Percentiles rank a stretch among this genome's conserved stretches.
Conservation (phyloP, 345 rosid genomes). For the Adansonia digitata region DNA sequence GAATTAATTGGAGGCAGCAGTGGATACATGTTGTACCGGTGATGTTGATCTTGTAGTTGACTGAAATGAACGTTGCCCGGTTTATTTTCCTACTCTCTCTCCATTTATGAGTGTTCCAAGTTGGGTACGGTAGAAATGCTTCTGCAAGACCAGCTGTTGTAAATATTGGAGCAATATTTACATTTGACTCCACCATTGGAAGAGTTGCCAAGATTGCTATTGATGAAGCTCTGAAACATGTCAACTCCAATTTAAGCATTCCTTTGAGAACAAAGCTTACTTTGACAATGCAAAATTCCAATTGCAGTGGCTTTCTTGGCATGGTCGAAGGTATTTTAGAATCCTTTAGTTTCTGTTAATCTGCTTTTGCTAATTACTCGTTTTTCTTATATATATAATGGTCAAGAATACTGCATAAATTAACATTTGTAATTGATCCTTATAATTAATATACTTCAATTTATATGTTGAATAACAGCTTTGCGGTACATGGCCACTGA, state of each 20-base stretch:
- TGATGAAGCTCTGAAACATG: slow-evolving; percentile 82
- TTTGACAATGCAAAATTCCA: slow-evolving; percentile 46
- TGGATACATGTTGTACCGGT: slow-evolving; percentile 8
- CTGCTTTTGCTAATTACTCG: slow-evolving; percentile 1
- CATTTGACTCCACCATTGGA: slow-evolving; percentile 62
- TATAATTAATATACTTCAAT: not conserved
- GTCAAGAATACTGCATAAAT: slow-evolving; percentile 4
- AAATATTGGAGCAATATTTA: slow-evolving; percentile 67
- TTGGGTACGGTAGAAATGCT: slow-evolving; percentile 35
- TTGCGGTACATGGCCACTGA: slow-evolving; percentile 83
- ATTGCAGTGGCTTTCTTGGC: slow-evolving; percentile 85
- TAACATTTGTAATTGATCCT: too few relatives aligned
- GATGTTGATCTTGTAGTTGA: slow-evolving; percentile 8
- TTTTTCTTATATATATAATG: slow-evolving; percentile 2
- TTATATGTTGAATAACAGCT: slow-evolving; percentile 42
- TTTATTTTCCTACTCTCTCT: slow-evolving; percentile 32
- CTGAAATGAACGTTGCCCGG: slow-evolving; percentile 33
- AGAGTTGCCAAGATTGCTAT: slow-evolving; percentile 84
- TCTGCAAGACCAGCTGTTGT: slow-evolving; percentile 62
- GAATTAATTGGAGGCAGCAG: slow-evolving; percentile 11
- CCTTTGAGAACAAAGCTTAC: slow-evolving; percentile 52
- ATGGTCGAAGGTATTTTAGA: slow-evolving; percentile 71
- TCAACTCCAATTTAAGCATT: slow-evolving; percentile 59
- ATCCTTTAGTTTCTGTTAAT: too few relatives aligned
- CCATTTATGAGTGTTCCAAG: slow-evolving; percentile 26